Evolutionary conservation across 305 asterid species (phyloP), one percentile per base, ranked within the genome.

Genomic region (Fraxinus velutina): DNA sequence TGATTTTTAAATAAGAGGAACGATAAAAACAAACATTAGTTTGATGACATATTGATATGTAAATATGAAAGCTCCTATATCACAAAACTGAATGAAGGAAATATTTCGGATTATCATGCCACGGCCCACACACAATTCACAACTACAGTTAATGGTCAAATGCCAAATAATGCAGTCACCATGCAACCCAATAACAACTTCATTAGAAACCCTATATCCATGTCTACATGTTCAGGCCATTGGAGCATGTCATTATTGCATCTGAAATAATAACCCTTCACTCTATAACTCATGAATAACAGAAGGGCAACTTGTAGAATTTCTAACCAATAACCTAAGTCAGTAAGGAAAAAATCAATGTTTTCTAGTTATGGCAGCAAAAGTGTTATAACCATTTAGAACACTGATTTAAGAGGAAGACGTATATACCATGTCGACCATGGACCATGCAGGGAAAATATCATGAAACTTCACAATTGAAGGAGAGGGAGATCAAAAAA

Each of bases 381-480:
- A n/a, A 52, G 22, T n/a, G 64, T 5, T 4, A 52, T n/a, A 52
- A n/a, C 22, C 64, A 52, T n/a, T 52, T 52, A 52, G 22, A 52
- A 52, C 24, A 52, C 62, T 52, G 0, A n/a, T 52, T 8, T 52
- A 52, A n/a, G 22, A 52, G 62, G 29, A 60, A 60, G 29, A 7
- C 13, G 13, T 60, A 60, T 6, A 6, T 19, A 60, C 70, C 70
- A 52, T 52, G 27, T 21, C 13, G 29, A 60, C 12, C 27, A 19
- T 57, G 68, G 27, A 22, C 34, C 73, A 6, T 13, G 13, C 27
- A 39, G 52, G 30, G 21, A 64, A 57, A 37, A 79, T 50, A 37
- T 36, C 62, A 62, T 76, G 76, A 77, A 78, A 34, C 47, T 39
- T 74, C 55, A 68, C 29, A 42, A 13, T 73, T 57, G 62, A 55